A percentile compares a stretch with the other conserved stretches of the same genome.
Evolutionary conservation across 371 early-diverging fungal species (phyloP).

Genomic region (Hamiltosporidium magnivora): DNA sequence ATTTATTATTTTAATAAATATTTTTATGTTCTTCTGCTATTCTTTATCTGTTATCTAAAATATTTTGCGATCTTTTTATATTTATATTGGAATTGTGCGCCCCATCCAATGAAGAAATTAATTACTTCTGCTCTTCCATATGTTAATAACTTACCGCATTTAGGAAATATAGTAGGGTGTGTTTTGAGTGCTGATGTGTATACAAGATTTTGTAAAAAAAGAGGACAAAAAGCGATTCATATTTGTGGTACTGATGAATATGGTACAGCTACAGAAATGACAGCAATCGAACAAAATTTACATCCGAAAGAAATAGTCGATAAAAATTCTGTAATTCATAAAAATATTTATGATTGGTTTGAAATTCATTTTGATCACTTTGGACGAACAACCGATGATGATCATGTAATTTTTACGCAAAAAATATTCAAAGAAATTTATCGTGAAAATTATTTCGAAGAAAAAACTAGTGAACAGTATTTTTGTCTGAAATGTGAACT

Average conservation of each 20-base stretch:
- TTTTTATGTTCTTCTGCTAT: no score
- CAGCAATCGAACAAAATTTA: conserved; percentile 77
- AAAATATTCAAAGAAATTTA: conserved; percentile 71
- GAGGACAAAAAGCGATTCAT: conserved; percentile 75
- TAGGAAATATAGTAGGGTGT: conserved; percentile 97
- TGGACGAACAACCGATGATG: conserved; percentile 78
- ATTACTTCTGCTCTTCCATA: conserved; percentile 96
- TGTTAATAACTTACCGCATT: conserved; percentile 97
- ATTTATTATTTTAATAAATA: no score
- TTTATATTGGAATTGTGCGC: no score
- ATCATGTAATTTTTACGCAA: conserved; percentile 80
- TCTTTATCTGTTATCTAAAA: no score
- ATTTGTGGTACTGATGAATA: conserved; percentile 99
- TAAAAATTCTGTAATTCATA: conserved; percentile 78
- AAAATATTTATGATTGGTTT: conserved; percentile 84
- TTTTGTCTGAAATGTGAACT: conserved; percentile 79
- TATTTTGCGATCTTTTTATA: no score
- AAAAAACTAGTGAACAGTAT: conserved; percentile 70
- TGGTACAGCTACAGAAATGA: conserved; percentile 98
- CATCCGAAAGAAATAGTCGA: conserved; percentile 81
- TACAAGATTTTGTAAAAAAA: conserved; percentile 75
- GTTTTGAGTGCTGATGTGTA: conserved; percentile 92
- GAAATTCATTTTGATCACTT: conserved; percentile 81
- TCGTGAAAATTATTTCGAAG: conserved; percentile 63
- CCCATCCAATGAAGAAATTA: conserved; percentile 45